Percentiles rank a stretch among this genome's conserved stretches.
Conservation (phyloP, 1,139 yeast genomes). For the Kodamaea plutei region DNA sequence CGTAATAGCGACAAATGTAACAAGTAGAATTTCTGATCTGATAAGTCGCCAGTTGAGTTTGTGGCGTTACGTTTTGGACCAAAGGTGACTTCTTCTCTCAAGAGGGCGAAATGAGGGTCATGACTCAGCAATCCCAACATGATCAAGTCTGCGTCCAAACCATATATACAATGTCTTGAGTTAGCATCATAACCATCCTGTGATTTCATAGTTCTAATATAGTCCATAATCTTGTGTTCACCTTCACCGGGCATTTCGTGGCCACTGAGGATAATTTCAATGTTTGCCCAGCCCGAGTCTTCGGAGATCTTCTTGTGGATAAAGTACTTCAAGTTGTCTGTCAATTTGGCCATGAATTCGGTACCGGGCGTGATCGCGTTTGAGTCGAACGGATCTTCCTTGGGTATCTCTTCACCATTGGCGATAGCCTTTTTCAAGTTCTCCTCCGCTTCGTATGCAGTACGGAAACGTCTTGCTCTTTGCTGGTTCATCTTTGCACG, state of each 20-base stretch:
- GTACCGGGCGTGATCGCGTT: conserved; percentile 98
- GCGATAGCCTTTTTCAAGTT: conserved; percentile 61
- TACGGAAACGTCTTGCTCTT: conserved; percentile 91
- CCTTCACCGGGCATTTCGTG: conserved; percentile 99
- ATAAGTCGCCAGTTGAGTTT: conserved; percentile 44
- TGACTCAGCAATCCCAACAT: conserved; percentile 96
- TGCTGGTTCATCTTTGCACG: conserved; percentile 99
- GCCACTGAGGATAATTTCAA: conserved; percentile 83
- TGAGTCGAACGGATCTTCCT: conserved; percentile 82
- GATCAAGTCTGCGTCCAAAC: conserved; percentile 95
- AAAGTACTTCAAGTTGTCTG: conserved; percentile 81
- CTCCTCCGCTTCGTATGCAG: conserved; percentile 91
- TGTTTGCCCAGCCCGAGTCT: conserved; percentile 87
- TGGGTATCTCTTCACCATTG: conserved; percentile 59
- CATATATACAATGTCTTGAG: conserved; percentile 92
- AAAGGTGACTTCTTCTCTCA: conserved; percentile 94
- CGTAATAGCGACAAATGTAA: conserved; percentile 83
- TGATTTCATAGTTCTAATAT: conserved; percentile 76
- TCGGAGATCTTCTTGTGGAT: conserved; percentile 85
- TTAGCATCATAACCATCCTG: conserved; percentile 77
- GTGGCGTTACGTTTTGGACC: conserved; percentile 55
- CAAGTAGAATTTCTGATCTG: conserved; percentile 76
- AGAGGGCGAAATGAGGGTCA: conserved; percentile 90
- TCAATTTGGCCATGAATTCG: conserved; percentile 91
- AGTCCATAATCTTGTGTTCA: conserved; percentile 97